These are phyloP conservation scores for Rhynchospora breviuscula DNA, from an alignment of 176 grass and related monocot genomes.

Conservation along the genomic window DNA sequence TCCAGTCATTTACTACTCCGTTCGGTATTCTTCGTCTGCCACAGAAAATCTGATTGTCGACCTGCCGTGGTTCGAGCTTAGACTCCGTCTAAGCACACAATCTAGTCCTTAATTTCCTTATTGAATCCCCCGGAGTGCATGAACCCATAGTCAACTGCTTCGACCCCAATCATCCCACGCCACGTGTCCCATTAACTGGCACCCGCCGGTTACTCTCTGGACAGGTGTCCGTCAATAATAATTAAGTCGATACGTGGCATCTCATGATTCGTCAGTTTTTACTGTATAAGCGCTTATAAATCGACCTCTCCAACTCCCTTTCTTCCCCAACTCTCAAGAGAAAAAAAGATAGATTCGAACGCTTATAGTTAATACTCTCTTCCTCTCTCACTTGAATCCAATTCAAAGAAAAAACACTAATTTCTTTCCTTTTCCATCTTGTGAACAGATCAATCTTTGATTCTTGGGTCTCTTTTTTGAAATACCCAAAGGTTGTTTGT, in stretches of 20 bases:
- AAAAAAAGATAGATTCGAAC: not conserved
- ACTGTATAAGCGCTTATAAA: conserved; percentile 40
- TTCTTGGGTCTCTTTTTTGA: not conserved
- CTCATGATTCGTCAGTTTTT: conserved; percentile 1
- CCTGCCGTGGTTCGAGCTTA: conserved; percentile 9
- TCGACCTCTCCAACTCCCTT: conserved; percentile 20
- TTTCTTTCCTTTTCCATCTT: conserved; percentile 10
- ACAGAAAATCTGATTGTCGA: not conserved
- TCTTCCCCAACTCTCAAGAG: conserved; percentile 7
- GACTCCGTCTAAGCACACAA: not conserved
- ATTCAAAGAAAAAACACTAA: not conserved
- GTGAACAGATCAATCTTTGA: conserved; percentile 1
- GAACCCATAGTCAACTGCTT: conserved; percentile 39
- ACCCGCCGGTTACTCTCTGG: conserved; percentile 30
- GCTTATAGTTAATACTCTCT: not conserved
- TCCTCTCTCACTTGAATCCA: not conserved
- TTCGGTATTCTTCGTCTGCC: conserved; percentile 6
- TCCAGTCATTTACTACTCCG: not conserved
- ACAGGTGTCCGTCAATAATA: conserved; percentile 25
- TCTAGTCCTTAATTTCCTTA: not conserved
- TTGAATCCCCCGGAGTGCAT: conserved; percentile 13
- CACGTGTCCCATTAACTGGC: conserved; percentile 36
- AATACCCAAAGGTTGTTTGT: not conserved
- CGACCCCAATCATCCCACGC: not conserved
- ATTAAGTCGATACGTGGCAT: conserved; percentile 17